A percentile compares a stretch with the other conserved stretches of the same genome.
Evolutionary conservation across 2,329 filamentous ascomycete species (phyloP).

Genomic region (Fusarium pilosicola): DNA sequence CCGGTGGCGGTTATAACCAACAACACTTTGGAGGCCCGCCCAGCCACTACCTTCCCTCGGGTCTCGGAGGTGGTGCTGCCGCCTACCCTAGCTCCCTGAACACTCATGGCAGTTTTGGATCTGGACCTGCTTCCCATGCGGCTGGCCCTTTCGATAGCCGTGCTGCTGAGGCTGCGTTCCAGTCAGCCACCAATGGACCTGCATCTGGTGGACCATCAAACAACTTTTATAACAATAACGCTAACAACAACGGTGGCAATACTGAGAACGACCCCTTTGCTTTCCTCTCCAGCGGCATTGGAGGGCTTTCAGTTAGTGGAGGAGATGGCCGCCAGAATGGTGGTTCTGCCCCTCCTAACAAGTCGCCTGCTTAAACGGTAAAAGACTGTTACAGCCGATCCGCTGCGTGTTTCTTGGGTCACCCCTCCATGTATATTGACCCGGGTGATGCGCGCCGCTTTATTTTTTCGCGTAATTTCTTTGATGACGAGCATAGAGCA

Average conservation of each 20-base stretch:
- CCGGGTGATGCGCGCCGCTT: constrained; percentile 41
- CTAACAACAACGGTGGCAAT: constrained; percentile 72
- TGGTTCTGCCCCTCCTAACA: constrained; percentile 64
- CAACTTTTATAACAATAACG: constrained; percentile 63
- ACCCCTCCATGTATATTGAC: constrained; percentile 31
- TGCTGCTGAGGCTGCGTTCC: constrained; percentile 93
- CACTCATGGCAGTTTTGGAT: constrained; percentile 75
- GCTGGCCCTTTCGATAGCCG: constrained; percentile 92
- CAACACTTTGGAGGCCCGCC: constrained; percentile 90
- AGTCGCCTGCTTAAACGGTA: constrained; percentile 65
- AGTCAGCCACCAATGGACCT: constrained; percentile 83
- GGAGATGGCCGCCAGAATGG: constrained; percentile 72
- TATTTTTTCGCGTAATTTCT: constrained; percentile 47
- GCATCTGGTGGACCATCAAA: constrained; percentile 77
- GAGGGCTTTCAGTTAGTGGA: constrained; percentile 76
- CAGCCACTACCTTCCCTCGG: constrained; percentile 90
- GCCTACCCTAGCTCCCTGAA: constrained; percentile 82
- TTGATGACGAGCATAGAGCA: constrained; percentile 58
- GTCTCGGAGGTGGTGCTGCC: constrained; percentile 77
- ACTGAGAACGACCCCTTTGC: constrained; percentile 80
- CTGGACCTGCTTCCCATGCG: constrained; percentile 80
- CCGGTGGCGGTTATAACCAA: constrained; percentile 73
- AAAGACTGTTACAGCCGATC: constrained; percentile 35
- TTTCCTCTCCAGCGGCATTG: constrained; percentile 79
- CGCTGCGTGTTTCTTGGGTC: constrained; percentile 44